A percentile compares a stretch with the other conserved stretches of the same genome.
Conservation (phyloP, 306 rosid species). For the Glycyrrhiza uralensis region DNA sequence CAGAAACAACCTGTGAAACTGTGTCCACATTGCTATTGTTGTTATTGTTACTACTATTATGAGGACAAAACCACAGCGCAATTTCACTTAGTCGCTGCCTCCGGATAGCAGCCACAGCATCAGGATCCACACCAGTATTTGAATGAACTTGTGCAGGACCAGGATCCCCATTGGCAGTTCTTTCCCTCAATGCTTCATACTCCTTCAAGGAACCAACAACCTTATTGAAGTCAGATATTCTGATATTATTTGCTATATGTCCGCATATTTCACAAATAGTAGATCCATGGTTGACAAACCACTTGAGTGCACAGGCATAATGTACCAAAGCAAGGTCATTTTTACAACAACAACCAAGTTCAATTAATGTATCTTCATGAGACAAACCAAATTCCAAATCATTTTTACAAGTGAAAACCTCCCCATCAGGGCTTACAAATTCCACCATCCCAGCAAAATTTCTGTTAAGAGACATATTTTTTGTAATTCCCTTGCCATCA, state of each 20-base stretch:
- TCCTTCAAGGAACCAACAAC: constrained; percentile 75
- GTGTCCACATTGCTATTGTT: constrained; percentile 43
- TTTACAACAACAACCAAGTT: constrained; percentile 97
- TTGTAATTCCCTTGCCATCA: constrained; percentile 23
- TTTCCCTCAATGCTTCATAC: constrained; percentile 80
- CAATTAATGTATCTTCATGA: constrained; percentile 60
- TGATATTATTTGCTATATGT: constrained; percentile 67
- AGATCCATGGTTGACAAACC: constrained; percentile 97
- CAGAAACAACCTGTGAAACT: constrained; percentile 59
- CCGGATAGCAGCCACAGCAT: constrained; percentile 92
- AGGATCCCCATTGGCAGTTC: constrained; percentile 75
- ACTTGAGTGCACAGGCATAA: constrained; percentile 92
- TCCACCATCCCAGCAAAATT: constrained; percentile 53
- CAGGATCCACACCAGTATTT: constrained; percentile 70
- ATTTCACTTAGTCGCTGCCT: constrained; percentile 91
- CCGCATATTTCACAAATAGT: constrained; percentile 94
- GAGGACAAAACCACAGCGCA: constrained; percentile 87
- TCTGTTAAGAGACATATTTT: constrained; percentile 30
- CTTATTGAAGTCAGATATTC: constrained; percentile 62
- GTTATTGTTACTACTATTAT: constrained; percentile 35
- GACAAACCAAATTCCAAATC: constrained; percentile 79
- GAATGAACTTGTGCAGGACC: constrained; percentile 44
- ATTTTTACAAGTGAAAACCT: constrained; percentile 68
- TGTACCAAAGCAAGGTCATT: constrained; percentile 91
- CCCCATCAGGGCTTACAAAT: constrained; percentile 89